Evolutionary conservation across 1,139 yeast species (phyloP), one percentile per base, ranked within the genome.

Genomic region (Eremothecium cymbalariae): DNA sequence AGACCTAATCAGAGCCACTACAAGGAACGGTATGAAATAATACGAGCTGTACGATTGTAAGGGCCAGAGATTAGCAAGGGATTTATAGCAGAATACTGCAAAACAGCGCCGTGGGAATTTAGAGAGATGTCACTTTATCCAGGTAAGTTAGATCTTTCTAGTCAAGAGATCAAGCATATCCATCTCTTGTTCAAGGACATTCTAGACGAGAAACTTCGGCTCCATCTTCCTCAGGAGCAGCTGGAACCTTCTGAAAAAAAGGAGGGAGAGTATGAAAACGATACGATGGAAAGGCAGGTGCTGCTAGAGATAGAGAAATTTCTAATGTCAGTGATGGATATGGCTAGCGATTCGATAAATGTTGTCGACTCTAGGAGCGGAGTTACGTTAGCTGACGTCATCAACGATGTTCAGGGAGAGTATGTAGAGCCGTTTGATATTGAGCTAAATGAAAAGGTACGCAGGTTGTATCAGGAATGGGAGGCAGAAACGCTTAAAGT

Each of bases 371-470:
- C 43, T 14, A 47, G 45, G 18, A 41, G 34, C 6, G 38, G 37
- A 12, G 40, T 43, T 18, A 37, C 45, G 11, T 31, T 37, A 4
- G 29, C 31, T 18, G 45, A 39, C 13, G 30, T 46, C 33, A 40
- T 44, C 18, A 41, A 32, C 34, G 47, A 39, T 17, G 43, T 50
- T 15, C 50, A 44, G 25, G 45, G 46, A 18, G 38, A 44, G 34
- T 67, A 63, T 41, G 66, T 72, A 11, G 85, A 76, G 48, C 81
- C 83, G 0, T 77, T 77, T 53, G 83, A 79, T 50, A 58, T 70
- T 28, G 72, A 67, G 8, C 52, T 77, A 39, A 76, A 77, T 49
- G 71, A 70, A 38, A 53, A 63, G 36, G 66, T 79, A 21, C 60
- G 84, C 32, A 63, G 65, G 32, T 50, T 72, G 25, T 67, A 77